Base-by-base conservation (phyloP, 306 rosid genomes). In the Alnus rubra region DNA sequence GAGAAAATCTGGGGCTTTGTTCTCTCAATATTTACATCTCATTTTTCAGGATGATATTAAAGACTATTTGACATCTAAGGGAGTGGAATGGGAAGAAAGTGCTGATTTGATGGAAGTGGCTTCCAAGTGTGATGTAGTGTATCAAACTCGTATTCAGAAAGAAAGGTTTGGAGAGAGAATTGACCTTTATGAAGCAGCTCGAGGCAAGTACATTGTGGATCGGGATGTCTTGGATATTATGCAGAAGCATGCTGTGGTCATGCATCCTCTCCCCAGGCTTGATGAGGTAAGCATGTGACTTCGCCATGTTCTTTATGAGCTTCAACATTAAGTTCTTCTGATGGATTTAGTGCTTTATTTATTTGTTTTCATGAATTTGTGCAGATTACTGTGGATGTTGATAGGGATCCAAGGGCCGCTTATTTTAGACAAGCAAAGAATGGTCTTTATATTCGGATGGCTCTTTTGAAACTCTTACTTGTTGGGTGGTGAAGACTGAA, bases 231-330 rank as follows among this genome's bases (percentile, higher is more conserved):
- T 92, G 78, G 79, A 83, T 69, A 93, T 82, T 82, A 88, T 90
- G 97, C 92, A 80, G 84, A 87, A 79, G 74, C 93, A 94, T 74
- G 94, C 89, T 39, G 93, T 94, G 75, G 88, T 94, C 71, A 87
- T 91, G 98, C 98, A 92, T 73, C 97, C 97, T 81, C 91, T 93
- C 56, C 98, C 98, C n/a, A 88, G 98, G 86, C 96, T 92, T 52
- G 98, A 94, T 71, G 97, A 90, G 83, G 98, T 86, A 89, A 84
- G 84, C 45, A 50, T 44, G 30, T 76, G 69, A 71, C 64, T 9
- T 72, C 58, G 63, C 2, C 45, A 42, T 50, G 54, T 16, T 47
- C 49, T 75, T 49, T 53, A 7, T 74, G 30, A 37, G 47, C 39
- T 2, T 19, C 37, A 80, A 12, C 54, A 71, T 59, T 76, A 42